Evolutionary conservation across 768 basidiomycete genomes (phyloP), one percentile per base, ranked within the genome.

Genomic region (Cyclocybe aegerita): DNA sequence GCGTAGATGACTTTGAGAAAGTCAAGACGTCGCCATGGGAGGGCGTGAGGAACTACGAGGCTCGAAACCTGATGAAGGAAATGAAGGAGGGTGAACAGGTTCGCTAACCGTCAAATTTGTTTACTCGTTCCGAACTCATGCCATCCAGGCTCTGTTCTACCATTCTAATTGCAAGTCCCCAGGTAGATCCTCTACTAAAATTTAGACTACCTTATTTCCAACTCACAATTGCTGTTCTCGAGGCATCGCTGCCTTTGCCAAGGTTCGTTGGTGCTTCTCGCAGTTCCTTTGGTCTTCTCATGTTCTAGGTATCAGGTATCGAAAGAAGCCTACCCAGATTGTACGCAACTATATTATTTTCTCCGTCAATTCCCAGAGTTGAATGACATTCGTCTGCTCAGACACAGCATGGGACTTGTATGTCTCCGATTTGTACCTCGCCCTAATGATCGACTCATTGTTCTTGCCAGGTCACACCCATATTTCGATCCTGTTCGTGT

Each of bases 381-480:
- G 46, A 45, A 12, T 44, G 37, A 39, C 45, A 16, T 43, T 48
- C 36, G 32, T 33, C 31, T 48, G 4, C 46, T 36, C 50, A 96
- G 93, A 89, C 58, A 93, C 93, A 4, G 92, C 93, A 32, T 96
- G 91, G 90, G 91, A 95, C 62, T 62, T 80, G 91, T 90, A 61
- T 57, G 85, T 65, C 53, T 39, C 48, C 44, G 17, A 31, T 14
- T 12, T 40, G 10, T 37, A n/a, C 10, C 15, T 42, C 41, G 32
- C 36, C 32, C 33, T 43, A 42, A n/a, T 9, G 10, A 16, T 36
- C 39, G 8, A 6, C 7, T 14, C 4, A 48, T 44, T 57, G 8
- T 39, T 17, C 10, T 23, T 44, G 29, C 12, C 38, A 79, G 77
- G 1, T 67, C 73, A 4, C 92, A 96, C 66, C 93, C 93, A 3